Evolutionary conservation across 495 filamentous ascomycete species (phyloP).

Genomic region (Aspergillus taichungensis): DNA sequence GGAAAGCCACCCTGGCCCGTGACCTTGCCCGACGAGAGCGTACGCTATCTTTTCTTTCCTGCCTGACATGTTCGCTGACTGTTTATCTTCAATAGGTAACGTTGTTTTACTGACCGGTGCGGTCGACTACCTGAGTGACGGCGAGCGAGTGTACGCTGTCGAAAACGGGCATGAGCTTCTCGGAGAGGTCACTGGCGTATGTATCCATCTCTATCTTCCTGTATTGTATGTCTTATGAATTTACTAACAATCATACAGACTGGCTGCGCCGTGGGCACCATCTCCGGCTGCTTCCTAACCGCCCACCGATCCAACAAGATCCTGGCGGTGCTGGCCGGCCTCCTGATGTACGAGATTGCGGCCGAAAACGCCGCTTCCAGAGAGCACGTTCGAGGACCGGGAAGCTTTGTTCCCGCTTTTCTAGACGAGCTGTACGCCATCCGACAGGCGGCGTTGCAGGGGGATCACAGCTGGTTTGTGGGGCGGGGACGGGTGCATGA

Average conservation of each 20-base stretch:
- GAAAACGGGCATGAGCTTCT: conserved; percentile 72
- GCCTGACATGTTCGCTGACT: not conserved
- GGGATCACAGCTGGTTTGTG: conserved; percentile 44
- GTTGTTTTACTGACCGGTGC: conserved; percentile 81
- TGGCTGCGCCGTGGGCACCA: conserved; percentile 78
- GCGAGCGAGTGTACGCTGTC: conserved; percentile 53
- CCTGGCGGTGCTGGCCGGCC: conserved; percentile 59
- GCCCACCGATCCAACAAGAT: conserved; percentile 50
- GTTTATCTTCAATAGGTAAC: conserved; percentile 29
- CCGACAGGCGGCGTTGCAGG: conserved; percentile 36
- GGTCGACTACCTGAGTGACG: conserved; percentile 73
- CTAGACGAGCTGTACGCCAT: conserved; percentile 61
- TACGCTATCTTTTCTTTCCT: conserved; percentile 7
- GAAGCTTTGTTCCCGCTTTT: conserved; percentile 82
- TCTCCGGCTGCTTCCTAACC: conserved; percentile 65
- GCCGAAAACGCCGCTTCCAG: conserved; percentile 60
- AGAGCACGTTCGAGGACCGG: conserved; percentile 64
- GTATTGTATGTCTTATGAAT: not conserved
- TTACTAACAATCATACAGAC: conserved; percentile 30
- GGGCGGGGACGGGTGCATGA: conserved; percentile 45
- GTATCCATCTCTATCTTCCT: conserved; percentile 1
- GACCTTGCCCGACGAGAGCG: conserved; percentile 57
- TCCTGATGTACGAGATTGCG: conserved; percentile 78
- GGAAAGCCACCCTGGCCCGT: conserved; percentile 53
- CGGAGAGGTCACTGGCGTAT: conserved; percentile 68